Evolutionary conservation across 768 basidiomycete species (phyloP), one percentile per base, ranked within the genome.

Genomic region (Lanmaoa pseudosensibilis): DNA sequence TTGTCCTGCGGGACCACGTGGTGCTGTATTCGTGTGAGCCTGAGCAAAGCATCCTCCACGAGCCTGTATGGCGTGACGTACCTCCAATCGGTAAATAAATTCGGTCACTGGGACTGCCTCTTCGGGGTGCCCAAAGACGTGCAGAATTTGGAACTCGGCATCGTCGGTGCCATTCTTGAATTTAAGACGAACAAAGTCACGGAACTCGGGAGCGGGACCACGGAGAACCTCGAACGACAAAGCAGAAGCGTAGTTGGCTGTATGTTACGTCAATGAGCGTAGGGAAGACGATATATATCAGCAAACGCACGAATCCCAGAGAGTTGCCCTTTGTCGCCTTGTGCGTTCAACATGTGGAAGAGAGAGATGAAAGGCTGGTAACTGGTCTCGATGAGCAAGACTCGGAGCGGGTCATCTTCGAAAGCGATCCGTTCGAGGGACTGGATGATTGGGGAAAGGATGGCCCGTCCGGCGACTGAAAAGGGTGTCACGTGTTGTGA

Each of bases 291-390:
- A 19, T 27, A 36, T 7, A n/a, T 12, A 23, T 37, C 11, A 43
- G 1, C 2, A 19, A 7, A 82, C 87, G 65, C 61, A 90, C 88
- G 86, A 58, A 90, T 82, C 25, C 80, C 88, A 55, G 72, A 69
- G 57, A 85, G 67, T 56, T 84, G 78, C 5, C 86, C 84, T 55
- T 82, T 73, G 19, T 76, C 71, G 40, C 77, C 71, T 55, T 75
- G 65, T 52, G 86, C 75, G 39, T 84, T 85, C 39, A 89, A 80
- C 74, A 88, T 83, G 64, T 84, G 82, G 80, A 94, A 88, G 67
- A 94, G 79, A 11, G 90, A 92, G 65, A 92, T 84, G 80, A 94
- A 90, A 6, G 92, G 86, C 71, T 93, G 91, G 76, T 93, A 94
- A 54, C 89, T 88, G 10, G 86, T 85, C 74, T 88, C 83, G 60